Base-by-base conservation (phyloP, 768 basidiomycete genomes). In the Agrocybe chaxingu region DNA sequence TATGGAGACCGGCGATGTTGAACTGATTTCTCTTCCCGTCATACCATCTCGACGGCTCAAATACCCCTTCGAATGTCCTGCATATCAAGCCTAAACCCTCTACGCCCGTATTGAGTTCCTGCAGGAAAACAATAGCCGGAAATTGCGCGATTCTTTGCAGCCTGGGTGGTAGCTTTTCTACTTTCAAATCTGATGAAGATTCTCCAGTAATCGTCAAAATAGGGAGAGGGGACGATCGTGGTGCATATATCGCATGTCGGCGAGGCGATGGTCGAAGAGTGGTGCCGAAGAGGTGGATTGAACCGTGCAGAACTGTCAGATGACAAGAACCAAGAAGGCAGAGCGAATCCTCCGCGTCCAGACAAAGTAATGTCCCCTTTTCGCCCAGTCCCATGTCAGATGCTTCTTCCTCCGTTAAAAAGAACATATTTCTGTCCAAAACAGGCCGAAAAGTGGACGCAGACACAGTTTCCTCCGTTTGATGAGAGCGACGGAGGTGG, bases 211-310 rank as follows among this genome's bases (percentile, higher is more conserved):
- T 33, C 45, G 65, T 62, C 16, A 70, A 78, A 52, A 66, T 62
- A 0, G 92, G 89, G 4, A 94, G 62, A 0, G 92, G 89, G n/a
- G 89, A 81, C 0, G 85, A 89, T 3, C 81, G 75, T 0, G 93
- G 91, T 0, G 91, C 87, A 60, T 82, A 95, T 24, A 95, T 71
- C 9, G 66, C 68, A 56, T 91, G 73, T 4, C 57, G 50, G 2
- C 48, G 60, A 1, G 57, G 40, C 1, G 80, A 79, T 6, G 80
- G 58, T 0, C 51, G 42, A 7, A 89, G 60, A 1, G 66, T 69
- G 8, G 79, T 73, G 2, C 88, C 89, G n/a, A 75, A 71, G 0
- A 92, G 42, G 2, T 71, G 67, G 45, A 94, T 53, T 11, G 76
- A 67, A 0, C 89, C 88, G 44, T 73, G 79, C 3, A 94, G 61